Percentiles rank a stretch among this genome's conserved stretches.
Evolutionary conservation across 331 rosid species (phyloP).

Genomic region (Arachis monticola): DNA sequence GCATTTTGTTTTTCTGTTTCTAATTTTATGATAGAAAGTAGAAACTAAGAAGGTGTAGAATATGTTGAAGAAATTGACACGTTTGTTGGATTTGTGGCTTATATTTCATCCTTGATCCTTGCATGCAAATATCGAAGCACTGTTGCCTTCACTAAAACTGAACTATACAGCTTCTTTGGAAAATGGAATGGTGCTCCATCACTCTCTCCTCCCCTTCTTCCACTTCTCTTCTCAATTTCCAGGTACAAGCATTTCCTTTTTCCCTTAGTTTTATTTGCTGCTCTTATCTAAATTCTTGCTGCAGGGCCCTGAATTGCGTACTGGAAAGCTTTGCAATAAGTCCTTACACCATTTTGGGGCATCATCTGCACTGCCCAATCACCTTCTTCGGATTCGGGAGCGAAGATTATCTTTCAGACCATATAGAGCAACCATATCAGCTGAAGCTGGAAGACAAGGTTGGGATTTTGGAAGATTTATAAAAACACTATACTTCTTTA

Average conservation of each 20-base stretch:
- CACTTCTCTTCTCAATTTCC: constrained; percentile 50
- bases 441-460: constrained; percentile 64
- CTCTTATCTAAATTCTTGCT: constrained; percentile 36
- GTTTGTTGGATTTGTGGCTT: constrained; percentile 51
- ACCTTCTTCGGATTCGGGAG: constrained; percentile 68
- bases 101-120: constrained; percentile 38
- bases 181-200: constrained; percentile 55
- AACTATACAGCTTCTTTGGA: constrained; percentile 6
- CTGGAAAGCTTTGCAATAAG: constrained; percentile 43
- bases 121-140: constrained; percentile 41
- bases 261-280: neutral
- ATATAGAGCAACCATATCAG: constrained; percentile 48
- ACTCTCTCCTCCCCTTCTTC: constrained; percentile 49
- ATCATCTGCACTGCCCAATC: constrained; percentile 64
- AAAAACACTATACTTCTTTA: constrained; percentile 77
- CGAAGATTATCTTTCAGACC: constrained; percentile 48
- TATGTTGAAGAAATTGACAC: neutral
- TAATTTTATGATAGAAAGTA: neutral
- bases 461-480: constrained; percentile 91
- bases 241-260: constrained; percentile 43
- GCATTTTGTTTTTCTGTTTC: constrained; percentile 28
- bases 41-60: neutral
- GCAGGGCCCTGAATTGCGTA: constrained; percentile 65
- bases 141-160: neutral
- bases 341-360: constrained; percentile 45